phyloP scores from a whole-genome alignment of 2,329 filamentous ascomycete species.

The Pseudofabraea citricarpa region DNA sequence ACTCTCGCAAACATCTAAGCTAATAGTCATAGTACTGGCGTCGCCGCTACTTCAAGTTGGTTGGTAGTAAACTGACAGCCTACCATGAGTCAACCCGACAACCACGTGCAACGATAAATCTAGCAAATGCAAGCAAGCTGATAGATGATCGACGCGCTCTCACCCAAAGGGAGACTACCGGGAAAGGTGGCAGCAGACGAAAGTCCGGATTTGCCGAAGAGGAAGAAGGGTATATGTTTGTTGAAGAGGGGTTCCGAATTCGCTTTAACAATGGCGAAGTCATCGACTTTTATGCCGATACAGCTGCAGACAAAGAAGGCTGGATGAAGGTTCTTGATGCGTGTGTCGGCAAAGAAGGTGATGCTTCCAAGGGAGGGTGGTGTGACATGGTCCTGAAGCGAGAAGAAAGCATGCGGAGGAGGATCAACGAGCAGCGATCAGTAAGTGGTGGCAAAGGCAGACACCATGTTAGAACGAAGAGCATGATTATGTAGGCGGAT shows the following conservation, averaged over 20 bases:
- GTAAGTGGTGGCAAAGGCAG: conserved; percentile 14
- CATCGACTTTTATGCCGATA: conserved; percentile 90
- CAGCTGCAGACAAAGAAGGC: conserved; percentile 76
- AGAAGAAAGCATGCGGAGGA: conserved; percentile 36
- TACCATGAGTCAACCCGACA: conserved; percentile 95
- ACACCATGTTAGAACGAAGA: conserved; percentile 26
- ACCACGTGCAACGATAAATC: conserved; percentile 93
- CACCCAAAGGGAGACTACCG: conserved; percentile 76
- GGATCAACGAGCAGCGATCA: conserved; percentile 14
- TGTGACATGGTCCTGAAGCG: conserved; percentile 62
- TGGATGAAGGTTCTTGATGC: conserved; percentile 92
- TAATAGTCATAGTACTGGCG: conserved; percentile 79
- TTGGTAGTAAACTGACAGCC: conserved; percentile 85
- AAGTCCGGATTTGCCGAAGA: conserved; percentile 97
- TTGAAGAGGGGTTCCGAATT: conserved; percentile 98
- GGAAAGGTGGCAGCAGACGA: conserved; percentile 72
- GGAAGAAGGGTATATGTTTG: conserved; percentile 99
- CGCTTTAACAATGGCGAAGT: conserved; percentile 97
- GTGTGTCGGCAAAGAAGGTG: conserved; percentile 43
- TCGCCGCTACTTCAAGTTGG: conserved; percentile 92
- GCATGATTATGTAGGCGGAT: conserved; percentile 18
- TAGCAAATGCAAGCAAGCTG: conserved; percentile 85
- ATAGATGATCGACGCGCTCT: conserved; percentile 87
- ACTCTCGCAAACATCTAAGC: neutral
- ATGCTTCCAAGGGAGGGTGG: conserved; percentile 56